Conservation (phyloP, 1,139 yeast species). For the Candida freyschussii region DNA sequence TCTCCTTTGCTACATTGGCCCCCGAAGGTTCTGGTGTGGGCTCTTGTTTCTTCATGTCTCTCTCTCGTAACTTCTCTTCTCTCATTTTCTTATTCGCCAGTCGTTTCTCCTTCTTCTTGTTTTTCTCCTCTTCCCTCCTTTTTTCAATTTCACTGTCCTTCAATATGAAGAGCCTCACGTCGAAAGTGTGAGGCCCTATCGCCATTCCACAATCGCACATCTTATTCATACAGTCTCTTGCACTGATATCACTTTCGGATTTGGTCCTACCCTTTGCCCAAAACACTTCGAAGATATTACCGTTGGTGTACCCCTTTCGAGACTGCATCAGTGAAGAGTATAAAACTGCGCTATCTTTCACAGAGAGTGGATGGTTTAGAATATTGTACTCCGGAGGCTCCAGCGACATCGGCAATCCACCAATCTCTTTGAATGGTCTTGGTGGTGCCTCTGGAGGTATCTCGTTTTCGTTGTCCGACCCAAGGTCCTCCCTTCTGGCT, state of each 20-base stretch:
- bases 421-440: constrained; percentile 63
- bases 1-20: background rate
- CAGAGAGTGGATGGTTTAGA: constrained; percentile 60
- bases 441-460: constrained; percentile 34
- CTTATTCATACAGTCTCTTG: constrained; percentile 83
- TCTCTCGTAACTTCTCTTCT: constrained; percentile 29
- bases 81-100: constrained; percentile 33
- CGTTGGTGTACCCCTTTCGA: constrained; percentile 64
- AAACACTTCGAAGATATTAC: constrained; percentile 70
- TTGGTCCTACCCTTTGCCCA: constrained; percentile 62
- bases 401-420: constrained; percentile 67
- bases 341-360: constrained; percentile 68
- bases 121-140: constrained; percentile 33
- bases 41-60: constrained; percentile 26
- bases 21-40: background rate
- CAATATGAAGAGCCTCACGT: constrained; percentile 70
- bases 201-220: constrained; percentile 69
- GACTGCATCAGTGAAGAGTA: constrained; percentile 73
- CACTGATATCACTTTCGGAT: constrained; percentile 40
- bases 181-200: constrained; percentile 82
- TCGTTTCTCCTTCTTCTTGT: constrained; percentile 32
- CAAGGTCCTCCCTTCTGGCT: constrained; percentile 32
- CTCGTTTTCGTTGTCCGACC: constrained; percentile 31
- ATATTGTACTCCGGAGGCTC: constrained; percentile 57
- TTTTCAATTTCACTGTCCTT: constrained; percentile 59